phyloP scores from a whole-genome alignment of 2,329 filamentous ascomycete genomes.

The Colletotrichum limetticola region DNA sequence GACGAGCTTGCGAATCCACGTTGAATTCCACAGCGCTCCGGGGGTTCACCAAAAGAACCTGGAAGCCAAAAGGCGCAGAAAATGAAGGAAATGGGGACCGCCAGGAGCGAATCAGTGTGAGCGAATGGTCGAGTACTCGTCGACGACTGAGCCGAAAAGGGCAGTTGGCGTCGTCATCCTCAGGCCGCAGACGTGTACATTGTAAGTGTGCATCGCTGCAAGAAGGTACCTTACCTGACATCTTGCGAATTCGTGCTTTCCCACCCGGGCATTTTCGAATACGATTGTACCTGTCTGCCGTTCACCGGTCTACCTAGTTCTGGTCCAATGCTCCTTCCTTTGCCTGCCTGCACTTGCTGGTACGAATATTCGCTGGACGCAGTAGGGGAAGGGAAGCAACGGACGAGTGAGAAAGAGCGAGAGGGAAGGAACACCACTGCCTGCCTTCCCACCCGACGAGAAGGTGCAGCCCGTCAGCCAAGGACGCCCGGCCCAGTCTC shows the following conservation, averaged over 20 bases:
- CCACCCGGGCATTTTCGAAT: background rate
- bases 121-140: background rate
- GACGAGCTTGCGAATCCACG: conserved; percentile 16
- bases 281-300: background rate
- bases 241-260: background rate
- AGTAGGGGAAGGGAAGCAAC: no score
- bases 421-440: background rate
- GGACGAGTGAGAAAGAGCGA: background rate
- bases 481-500: conserved; percentile 11
- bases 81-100: background rate
- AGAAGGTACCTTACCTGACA: background rate
- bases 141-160: conserved; percentile 17
- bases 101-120: background rate
- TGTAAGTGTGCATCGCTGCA: background rate
- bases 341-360: background rate
- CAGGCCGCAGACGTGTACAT: conserved; percentile 24
- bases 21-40: conserved; percentile 1
- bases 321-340: background rate
- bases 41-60: background rate
- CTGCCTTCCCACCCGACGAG: background rate
- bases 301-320: no score
- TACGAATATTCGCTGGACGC: background rate
- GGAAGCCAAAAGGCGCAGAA: background rate
- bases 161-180: conserved; percentile 35
- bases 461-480: background rate